Base-by-base conservation (phyloP, 176 grass and related monocot genomes). In the Oryza longistaminata region DNA sequence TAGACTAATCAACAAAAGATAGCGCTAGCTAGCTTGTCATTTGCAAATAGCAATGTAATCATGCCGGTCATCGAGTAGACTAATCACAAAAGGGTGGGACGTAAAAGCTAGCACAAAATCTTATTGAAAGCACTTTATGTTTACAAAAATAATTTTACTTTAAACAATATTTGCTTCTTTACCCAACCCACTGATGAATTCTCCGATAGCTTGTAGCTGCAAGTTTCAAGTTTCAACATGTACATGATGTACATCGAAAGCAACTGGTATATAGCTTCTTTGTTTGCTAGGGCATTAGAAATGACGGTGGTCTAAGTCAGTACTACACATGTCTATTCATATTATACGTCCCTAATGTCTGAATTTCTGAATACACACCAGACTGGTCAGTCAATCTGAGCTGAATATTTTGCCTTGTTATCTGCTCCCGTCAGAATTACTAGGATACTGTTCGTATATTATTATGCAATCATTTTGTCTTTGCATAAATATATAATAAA, bases 161-260 rank as follows among this genome's bases (percentile, higher is more conserved):
- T 70, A 70, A 75, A 69, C 62, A 10, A 69, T 11, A 67, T 75
- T 45, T 90, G 85, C 85, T 64, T 80, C 85, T 87, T 84, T 87
- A 83, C 77, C 89, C 74, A 87, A 87, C 80, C 80, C 89, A 87
- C 85, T 80, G 64, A 87, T 53, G 26, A 44, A 46, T 86, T 73
- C 37, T 72, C 72, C 15, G 6, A 64, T 37, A 25, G 78, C 33
- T 34, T 17, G 33, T 64, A 35, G 73, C 68, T 80, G 70, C 85
- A 75, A 64, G 75, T 87, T 87, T 87, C 85, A 75, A 64, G 75
- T 87, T 87, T 87, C 89, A 90, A 80, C 35, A 52, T 69, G n/a
- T 70, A 37, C 85, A 79, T 78, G 88, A 68, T 67, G 66, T 66
- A 42, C 73, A 62, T 58, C 45, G 83, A 86, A 90, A 86, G 88